Percentiles rank a stretch among this genome's conserved stretches.
phyloP scores from a whole-genome alignment of 164 flowering plant species.

The Magnolia sinica region DNA sequence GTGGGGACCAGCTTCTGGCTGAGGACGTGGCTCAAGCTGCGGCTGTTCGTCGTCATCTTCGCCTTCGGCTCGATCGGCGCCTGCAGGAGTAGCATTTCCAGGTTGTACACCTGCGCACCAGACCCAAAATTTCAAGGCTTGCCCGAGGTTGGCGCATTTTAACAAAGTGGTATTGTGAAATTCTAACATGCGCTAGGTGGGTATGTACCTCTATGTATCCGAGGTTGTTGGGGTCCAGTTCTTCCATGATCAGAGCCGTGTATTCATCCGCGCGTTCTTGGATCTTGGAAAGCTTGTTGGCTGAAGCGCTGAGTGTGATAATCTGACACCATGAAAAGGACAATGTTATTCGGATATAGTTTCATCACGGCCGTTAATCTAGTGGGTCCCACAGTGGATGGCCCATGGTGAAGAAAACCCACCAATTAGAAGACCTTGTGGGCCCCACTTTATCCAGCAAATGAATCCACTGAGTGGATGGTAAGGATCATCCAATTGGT shows the following conservation, averaged over 20 bases:
- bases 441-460: no score
- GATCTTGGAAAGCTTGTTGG: slow-evolving; percentile 46
- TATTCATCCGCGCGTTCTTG: slow-evolving; percentile 45
- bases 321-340: slow-evolving; percentile 10
- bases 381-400: no score
- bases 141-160: background rate
- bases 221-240: slow-evolving; percentile 42
- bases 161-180: background rate
- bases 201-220: slow-evolving; percentile 45
- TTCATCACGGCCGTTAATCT: background rate
- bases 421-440: no score
- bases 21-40: slow-evolving; percentile 41
- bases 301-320: slow-evolving; percentile 45
- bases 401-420: no score
- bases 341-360: background rate
- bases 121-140: background rate
- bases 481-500: no score
- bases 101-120: slow-evolving; percentile 34
- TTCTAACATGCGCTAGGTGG: background rate
- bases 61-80: slow-evolving; percentile 33
- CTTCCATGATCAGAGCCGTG: slow-evolving; percentile 57
- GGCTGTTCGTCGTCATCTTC: slow-evolving; percentile 28
- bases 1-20: slow-evolving; percentile 54
- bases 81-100: slow-evolving; percentile 58
- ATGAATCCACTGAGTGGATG: no score